Evolutionary conservation across 495 filamentous ascomycete genomes (phyloP).

Genomic region (Cladorrhinum samala): DNA sequence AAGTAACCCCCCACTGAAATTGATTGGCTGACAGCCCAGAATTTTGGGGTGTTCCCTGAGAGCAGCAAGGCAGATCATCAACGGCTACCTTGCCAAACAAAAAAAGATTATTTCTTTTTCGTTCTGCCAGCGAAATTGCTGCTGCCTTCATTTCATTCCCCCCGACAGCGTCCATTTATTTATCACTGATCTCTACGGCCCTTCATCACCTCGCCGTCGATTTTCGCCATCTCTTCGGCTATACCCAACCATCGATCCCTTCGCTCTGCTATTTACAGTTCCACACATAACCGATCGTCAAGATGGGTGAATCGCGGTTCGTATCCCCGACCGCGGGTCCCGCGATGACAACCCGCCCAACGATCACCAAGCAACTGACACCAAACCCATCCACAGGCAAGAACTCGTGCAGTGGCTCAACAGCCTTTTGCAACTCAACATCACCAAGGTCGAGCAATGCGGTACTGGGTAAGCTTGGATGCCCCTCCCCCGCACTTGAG

Average conservation of each 20-base stretch:
- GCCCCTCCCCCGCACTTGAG: constrained; percentile 32
- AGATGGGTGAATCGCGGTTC: constrained; percentile 38
- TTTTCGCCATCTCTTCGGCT: neutral
- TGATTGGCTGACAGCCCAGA: neutral
- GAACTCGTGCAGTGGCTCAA: constrained; percentile 96
- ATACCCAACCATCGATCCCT: too few species aligned
- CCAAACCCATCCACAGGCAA: constrained; percentile 53
- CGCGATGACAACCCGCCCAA: neutral
- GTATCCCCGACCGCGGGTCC: constrained; percentile 10
- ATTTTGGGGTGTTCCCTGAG: neutral
- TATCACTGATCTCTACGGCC: neutral
- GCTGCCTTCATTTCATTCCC: constrained; percentile 2
- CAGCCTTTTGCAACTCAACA: constrained; percentile 91
- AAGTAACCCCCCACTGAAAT: neutral
- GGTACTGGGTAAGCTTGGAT: constrained; percentile 78
- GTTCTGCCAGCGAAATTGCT: neutral
- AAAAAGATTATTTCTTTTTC: constrained; percentile 4
- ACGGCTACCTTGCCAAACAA: constrained; percentile 7
- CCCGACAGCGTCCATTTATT: constrained; percentile 1
- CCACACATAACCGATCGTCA: constrained; percentile 17
- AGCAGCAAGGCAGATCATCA: constrained; percentile 8
- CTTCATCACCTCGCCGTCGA: neutral
- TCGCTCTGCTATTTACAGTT: constrained; percentile 6
- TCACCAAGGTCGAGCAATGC: constrained; percentile 98
- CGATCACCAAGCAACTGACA: constrained; percentile 16